Evolutionary conservation across 176 grass and related monocot species (phyloP).

Genomic region (Oryza glumipatula): DNA sequence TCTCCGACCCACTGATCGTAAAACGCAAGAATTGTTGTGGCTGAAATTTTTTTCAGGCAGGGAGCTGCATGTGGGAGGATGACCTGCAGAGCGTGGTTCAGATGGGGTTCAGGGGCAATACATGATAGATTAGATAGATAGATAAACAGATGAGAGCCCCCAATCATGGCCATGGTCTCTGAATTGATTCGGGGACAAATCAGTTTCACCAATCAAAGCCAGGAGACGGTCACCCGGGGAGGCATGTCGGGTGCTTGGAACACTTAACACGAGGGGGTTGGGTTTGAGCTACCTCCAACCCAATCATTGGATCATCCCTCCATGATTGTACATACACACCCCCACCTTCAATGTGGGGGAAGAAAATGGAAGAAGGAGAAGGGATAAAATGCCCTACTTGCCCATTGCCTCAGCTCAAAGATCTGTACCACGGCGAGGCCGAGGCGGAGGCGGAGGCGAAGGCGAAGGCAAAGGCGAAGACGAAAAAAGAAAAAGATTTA

Average conservation of each 20-base stretch:
- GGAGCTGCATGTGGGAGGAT: slow-evolving; percentile 60
- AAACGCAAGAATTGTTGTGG: neutral
- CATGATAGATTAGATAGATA: neutral
- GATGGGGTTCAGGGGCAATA: slow-evolving; percentile 59
- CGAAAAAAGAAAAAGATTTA: neutral
- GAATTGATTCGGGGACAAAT: slow-evolving; percentile 8
- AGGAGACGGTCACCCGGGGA: neutral
- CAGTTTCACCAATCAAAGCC: slow-evolving; percentile 1
- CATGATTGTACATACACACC: slow-evolving; percentile 36
- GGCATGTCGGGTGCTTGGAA: slow-evolving; percentile 25
- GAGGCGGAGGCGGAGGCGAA: neutral
- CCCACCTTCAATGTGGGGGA: neutral
- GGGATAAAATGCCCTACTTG: neutral
- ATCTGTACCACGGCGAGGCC: slow-evolving; percentile 7
- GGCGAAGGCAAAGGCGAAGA: neutral
- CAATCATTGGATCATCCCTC: slow-evolving; percentile 38
- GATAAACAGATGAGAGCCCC: neutral
- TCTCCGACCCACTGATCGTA: neutral
- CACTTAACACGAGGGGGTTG: slow-evolving; percentile 29
- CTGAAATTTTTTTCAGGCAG: slow-evolving; percentile 42
- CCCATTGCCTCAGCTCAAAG: neutral
- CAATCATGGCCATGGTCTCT: neutral
- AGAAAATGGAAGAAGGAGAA: neutral
- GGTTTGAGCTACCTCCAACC: slow-evolving; percentile 4
- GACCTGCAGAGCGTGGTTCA: slow-evolving; percentile 78